Conservation (phyloP, 2,329 filamentous ascomycete genomes). For the Penicillium sp. region DNA sequence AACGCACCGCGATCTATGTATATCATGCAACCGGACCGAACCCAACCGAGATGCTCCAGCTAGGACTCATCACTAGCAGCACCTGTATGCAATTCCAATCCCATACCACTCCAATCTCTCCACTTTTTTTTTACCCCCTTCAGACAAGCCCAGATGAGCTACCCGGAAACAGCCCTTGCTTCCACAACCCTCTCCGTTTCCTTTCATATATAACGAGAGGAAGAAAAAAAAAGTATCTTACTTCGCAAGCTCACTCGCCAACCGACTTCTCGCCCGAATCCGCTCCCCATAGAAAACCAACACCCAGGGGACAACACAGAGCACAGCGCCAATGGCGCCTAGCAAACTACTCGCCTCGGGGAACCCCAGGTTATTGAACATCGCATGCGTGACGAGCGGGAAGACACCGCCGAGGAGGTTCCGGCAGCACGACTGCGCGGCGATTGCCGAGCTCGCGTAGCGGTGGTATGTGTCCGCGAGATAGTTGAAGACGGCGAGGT, state of each 20-base stretch:
- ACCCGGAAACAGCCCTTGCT: too few relatives aligned
- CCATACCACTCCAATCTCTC: too few relatives aligned
- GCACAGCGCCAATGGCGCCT: constrained; percentile 68
- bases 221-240: not conserved
- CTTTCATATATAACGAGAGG: too few relatives aligned
- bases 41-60: not conserved
- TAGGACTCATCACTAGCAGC: not conserved
- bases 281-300: constrained; percentile 76
- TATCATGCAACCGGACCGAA: not conserved
- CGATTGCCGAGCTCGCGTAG: constrained; percentile 81
- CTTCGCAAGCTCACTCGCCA: constrained; percentile 61
- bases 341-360: constrained; percentile 74
- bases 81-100: not conserved
- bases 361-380: constrained; percentile 76
- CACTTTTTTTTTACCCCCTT: not conserved
- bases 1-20: not conserved
- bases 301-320: constrained; percentile 88
- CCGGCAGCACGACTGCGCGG: constrained; percentile 83
- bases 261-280: constrained; percentile 76
- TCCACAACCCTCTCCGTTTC: too few relatives aligned
- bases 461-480: constrained; percentile 82
- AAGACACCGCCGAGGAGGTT: constrained; percentile 84
- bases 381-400: constrained; percentile 72
- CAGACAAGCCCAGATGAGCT: too few relatives aligned
- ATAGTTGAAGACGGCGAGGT: constrained; percentile 88